Conservation (phyloP, 1,284 basidiomycete species). For the Cryptococcus floricola region DNA sequence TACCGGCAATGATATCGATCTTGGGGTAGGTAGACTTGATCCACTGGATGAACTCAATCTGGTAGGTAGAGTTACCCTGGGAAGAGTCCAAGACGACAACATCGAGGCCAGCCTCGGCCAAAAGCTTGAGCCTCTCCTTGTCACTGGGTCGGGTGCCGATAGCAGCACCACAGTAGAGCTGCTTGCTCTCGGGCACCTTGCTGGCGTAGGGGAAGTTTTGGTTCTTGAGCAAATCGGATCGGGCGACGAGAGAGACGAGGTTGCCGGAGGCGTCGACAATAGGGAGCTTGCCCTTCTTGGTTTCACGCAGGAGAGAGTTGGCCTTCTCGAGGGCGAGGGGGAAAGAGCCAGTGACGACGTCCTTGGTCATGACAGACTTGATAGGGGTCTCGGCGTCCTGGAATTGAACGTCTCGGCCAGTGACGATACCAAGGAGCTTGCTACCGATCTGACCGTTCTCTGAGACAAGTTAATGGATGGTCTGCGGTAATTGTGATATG, state of each 20-base stretch:
- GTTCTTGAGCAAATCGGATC: constrained; percentile 96
- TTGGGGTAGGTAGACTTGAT: constrained; percentile 81
- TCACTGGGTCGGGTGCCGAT: constrained; percentile 91
- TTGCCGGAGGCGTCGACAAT: constrained; percentile 73
- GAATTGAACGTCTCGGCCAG: constrained; percentile 95
- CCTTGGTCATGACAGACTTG: constrained; percentile 84
- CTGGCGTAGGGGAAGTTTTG: constrained; percentile 94
- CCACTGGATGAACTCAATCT: constrained; percentile 93
- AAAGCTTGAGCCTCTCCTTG: constrained; percentile 74
- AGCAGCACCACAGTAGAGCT: constrained; percentile 95
- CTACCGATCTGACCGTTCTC: constrained; percentile 83
- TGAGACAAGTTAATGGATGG: constrained; percentile 42
- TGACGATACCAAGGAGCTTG: constrained; percentile 94
- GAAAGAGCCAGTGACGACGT: constrained; percentile 73
- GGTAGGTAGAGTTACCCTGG: constrained; percentile 92
- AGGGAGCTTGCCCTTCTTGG: constrained; percentile 96
- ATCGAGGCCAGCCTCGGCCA: constrained; percentile 92
- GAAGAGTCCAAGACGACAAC: constrained; percentile 94
- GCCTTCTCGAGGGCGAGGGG: constrained; percentile 89
- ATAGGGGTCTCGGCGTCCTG: constrained; percentile 66
- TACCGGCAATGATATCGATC: constrained; percentile 91
- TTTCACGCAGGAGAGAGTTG: constrained; percentile 90
- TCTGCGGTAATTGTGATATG: background rate
- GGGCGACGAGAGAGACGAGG: constrained; percentile 82
- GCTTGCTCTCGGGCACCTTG: constrained; percentile 87